A percentile compares a stretch with the other conserved stretches of the same genome.
Conservation (phyloP, 2,329 filamentous ascomycete species). For the Dryadomyces quercivorus region DNA sequence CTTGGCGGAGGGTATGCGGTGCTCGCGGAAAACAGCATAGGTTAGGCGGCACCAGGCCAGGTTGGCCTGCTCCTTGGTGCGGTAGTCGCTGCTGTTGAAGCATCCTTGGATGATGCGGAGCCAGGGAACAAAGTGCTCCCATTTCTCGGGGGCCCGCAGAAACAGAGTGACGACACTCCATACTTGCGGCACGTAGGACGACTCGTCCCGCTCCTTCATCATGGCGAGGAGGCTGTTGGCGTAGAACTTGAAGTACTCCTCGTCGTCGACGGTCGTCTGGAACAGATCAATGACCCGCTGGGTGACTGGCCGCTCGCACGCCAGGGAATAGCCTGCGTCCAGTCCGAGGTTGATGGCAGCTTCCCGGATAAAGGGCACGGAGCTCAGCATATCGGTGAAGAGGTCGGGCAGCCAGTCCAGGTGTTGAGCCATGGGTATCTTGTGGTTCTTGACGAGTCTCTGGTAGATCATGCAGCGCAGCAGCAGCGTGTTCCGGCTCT, state of each 20-base stretch:
- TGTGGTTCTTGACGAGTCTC: conserved; percentile 56
- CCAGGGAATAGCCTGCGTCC: conserved; percentile 56
- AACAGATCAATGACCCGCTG: conserved; percentile 55
- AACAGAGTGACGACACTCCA: conserved; percentile 79
- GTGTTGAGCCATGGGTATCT: conserved; percentile 55
- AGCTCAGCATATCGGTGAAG: conserved; percentile 71
- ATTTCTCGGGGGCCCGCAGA: conserved; percentile 56
- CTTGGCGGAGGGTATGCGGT: conserved; percentile 45
- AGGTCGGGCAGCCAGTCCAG: conserved; percentile 73
- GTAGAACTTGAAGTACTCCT: conserved; percentile 58
- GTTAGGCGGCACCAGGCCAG: conserved; percentile 78
- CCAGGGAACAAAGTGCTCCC: conserved; percentile 65
- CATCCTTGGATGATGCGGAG: conserved; percentile 68
- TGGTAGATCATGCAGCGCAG: conserved; percentile 70
- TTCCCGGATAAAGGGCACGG: conserved; percentile 60
- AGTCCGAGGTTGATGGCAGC: conserved; percentile 65
- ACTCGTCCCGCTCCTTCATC: conserved; percentile 50
- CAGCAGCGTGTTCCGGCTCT: conserved; percentile 63
- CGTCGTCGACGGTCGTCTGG: conserved; percentile 42
- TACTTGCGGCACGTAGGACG: conserved; percentile 65
- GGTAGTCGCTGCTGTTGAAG: conserved; percentile 66
- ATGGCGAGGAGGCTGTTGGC: conserved; percentile 55
- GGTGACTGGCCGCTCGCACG: conserved; percentile 55
- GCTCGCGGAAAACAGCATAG: conserved; percentile 57
- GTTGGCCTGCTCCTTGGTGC: conserved; percentile 65